A percentile compares a stretch with the other conserved stretches of the same genome.
These are phyloP conservation scores for Fusarium siculi DNA, from an alignment of 2,329 filamentous ascomycete genomes.

Conservation along the genomic window DNA sequence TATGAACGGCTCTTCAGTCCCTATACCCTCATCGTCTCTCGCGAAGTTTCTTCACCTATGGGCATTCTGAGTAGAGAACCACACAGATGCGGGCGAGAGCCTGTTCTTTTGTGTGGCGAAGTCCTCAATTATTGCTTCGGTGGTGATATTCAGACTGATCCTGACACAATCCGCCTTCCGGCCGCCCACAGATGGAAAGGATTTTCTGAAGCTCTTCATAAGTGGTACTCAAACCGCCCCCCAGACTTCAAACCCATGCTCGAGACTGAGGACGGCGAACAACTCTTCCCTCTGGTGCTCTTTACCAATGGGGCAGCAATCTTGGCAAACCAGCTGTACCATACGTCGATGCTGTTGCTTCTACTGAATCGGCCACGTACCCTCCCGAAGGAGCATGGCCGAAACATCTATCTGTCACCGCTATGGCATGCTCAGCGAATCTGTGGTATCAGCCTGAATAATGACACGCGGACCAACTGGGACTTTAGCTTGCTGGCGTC, in stretches of 20 bases:
- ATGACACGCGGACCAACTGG: conserved; percentile 58
- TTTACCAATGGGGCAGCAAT: conserved; percentile 54
- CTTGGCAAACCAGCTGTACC: conserved; percentile 66
- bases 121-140: conserved; percentile 49
- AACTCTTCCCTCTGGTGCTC: conserved; percentile 50
- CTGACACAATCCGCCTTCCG: conserved; percentile 21
- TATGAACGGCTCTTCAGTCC: conserved; percentile 41
- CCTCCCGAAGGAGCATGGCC: conserved; percentile 46
- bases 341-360: conserved; percentile 64
- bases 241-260: conserved; percentile 49
- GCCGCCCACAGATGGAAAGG: conserved; percentile 46
- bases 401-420: conserved; percentile 51
- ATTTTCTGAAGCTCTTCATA: conserved; percentile 45
- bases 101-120: conserved; percentile 48
- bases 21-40: conserved; percentile 39
- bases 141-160: conserved; percentile 14
- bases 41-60: conserved; percentile 31
- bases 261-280: conserved; percentile 46
- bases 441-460: conserved; percentile 61
- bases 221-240: conserved; percentile 49
- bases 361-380: conserved; percentile 62
- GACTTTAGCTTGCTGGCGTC: conserved; percentile 60
- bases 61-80: conserved; percentile 28
- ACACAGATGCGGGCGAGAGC: conserved; percentile 40
- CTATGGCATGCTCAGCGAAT: conserved; percentile 61